Percentiles rank a stretch among this genome's conserved stretches.
phyloP scores from a whole-genome alignment of 352 stramenopile genomes.

The Phytophthora fragariae region DNA sequence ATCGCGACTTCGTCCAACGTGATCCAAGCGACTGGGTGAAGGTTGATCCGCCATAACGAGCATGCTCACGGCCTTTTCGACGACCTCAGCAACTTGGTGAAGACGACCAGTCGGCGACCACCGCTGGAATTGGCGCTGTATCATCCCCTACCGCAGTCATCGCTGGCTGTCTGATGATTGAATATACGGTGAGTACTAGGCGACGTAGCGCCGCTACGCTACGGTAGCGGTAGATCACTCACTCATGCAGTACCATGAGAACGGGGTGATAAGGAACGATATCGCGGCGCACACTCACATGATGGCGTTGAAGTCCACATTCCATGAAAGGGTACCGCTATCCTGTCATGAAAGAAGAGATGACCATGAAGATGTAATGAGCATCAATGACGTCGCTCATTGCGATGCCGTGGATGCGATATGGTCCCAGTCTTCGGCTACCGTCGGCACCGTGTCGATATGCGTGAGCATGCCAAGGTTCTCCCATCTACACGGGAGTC shows the following conservation, averaged over 20 bases:
- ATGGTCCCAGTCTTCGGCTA: no score
- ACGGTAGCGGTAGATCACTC: no score
- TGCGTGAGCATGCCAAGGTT: no score
- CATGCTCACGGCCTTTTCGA: slow-evolving; percentile 50
- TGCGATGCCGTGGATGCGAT: background rate
- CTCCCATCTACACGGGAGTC: no score
- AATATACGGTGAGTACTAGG: no score
- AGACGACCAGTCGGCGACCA: slow-evolving; percentile 37
- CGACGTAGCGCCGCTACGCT: no score
- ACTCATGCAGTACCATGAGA: background rate
- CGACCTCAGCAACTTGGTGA: slow-evolving; percentile 7
- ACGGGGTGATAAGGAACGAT: background rate
- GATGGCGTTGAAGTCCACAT: background rate
- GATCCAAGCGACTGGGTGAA: slow-evolving; percentile 60
- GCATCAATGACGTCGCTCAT: background rate
- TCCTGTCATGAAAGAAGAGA: no score
- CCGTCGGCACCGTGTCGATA: no score
- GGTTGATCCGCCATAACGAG: slow-evolving; percentile 55
- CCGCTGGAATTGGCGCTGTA: slow-evolving; percentile 57
- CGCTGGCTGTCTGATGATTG: no score
- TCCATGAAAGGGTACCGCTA: no score
- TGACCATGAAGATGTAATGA: no score
- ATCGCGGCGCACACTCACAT: background rate
- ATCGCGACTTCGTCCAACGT: slow-evolving; percentile 29
- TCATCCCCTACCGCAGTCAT: slow-evolving; percentile 20